These are phyloP conservation scores for Salix caprea DNA, from an alignment of 345 rosid species.

Conservation along the genomic window DNA sequence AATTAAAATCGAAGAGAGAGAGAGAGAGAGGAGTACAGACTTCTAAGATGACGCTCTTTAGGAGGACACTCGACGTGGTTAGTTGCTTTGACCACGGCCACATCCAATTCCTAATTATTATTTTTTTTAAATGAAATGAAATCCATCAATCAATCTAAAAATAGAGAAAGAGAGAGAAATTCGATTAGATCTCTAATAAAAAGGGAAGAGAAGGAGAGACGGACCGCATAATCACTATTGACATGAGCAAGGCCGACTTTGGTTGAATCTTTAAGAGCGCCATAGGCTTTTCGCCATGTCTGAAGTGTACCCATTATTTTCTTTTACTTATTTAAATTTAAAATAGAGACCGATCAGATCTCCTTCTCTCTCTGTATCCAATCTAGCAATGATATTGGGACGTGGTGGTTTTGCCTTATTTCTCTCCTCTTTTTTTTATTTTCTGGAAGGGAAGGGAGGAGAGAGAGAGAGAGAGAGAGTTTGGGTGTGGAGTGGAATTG, in stretches of 20 bases:
- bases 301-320: constrained; percentile 81
- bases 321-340: background rate
- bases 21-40: constrained; percentile 34
- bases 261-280: constrained; percentile 93
- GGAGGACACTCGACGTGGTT: constrained; percentile 98
- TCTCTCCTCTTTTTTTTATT: background rate
- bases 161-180: background rate
- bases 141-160: constrained; percentile 21
- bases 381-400: background rate
- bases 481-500: constrained; percentile 3
- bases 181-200: background rate
- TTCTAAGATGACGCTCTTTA: constrained; percentile 87
- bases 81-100: constrained; percentile 93
- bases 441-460: background rate
- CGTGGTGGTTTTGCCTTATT: constrained; percentile 27
- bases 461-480: background rate
- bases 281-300: constrained; percentile 93
- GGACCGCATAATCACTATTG: constrained; percentile 92
- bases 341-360: background rate
- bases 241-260: constrained; percentile 99
- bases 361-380: background rate
- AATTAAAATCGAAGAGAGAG: background rate
- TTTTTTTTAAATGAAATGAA: background rate
- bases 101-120: constrained; percentile 85
- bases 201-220: background rate